A percentile compares a stretch with the other conserved stretches of the same genome.
These are phyloP conservation scores for Houttuynia cordata DNA, from an alignment of 164 flowering plant species.

Conservation along the genomic window DNA sequence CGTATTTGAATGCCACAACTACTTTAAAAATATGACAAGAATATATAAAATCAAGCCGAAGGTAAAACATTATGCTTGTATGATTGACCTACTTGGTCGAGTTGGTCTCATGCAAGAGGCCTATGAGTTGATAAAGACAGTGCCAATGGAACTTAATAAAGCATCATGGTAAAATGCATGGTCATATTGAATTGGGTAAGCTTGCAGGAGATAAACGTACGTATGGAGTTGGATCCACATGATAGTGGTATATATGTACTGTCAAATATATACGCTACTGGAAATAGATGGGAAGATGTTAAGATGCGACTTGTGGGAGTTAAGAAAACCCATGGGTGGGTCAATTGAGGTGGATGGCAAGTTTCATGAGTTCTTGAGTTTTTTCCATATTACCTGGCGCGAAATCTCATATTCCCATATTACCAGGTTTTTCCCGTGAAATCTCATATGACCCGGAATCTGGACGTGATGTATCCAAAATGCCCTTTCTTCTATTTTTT, in stretches of 20 bases:
- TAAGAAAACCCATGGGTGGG: slow-evolving; percentile 43
- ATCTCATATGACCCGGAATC: too few species aligned
- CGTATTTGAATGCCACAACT: slow-evolving; percentile 21
- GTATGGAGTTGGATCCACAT: slow-evolving; percentile 28
- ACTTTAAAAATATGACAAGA: slow-evolving; percentile 24
- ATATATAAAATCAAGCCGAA: slow-evolving; percentile 27
- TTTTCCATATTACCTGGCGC: too few species aligned
- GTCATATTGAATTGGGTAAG: slow-evolving; percentile 38
- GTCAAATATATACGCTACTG: slow-evolving; percentile 29
- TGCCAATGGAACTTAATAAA: slow-evolving; percentile 43
- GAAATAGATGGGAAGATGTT: slow-evolving; percentile 40
- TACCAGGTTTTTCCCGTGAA: too few species aligned
- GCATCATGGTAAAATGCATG: slow-evolving; percentile 43
- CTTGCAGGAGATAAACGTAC: slow-evolving; percentile 28
- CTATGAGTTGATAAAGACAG: slow-evolving; percentile 20
- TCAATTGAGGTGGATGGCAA: slow-evolving; percentile 32
- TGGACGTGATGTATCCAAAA: too few species aligned
- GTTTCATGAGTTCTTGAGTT: slow-evolving; percentile 28
- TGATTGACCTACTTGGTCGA: slow-evolving; percentile 42
- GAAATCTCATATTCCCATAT: too few species aligned
- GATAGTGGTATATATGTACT: slow-evolving; percentile 44
- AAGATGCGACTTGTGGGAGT: slow-evolving; percentile 36
- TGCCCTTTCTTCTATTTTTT: too few species aligned
- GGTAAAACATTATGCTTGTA: slow-evolving; percentile 42
- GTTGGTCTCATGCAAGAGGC: slow-evolving; percentile 38